These are phyloP conservation scores for Cyamopsis tetragonoloba DNA, from an alignment of 306 rosid genomes.

Conservation along the genomic window DNA sequence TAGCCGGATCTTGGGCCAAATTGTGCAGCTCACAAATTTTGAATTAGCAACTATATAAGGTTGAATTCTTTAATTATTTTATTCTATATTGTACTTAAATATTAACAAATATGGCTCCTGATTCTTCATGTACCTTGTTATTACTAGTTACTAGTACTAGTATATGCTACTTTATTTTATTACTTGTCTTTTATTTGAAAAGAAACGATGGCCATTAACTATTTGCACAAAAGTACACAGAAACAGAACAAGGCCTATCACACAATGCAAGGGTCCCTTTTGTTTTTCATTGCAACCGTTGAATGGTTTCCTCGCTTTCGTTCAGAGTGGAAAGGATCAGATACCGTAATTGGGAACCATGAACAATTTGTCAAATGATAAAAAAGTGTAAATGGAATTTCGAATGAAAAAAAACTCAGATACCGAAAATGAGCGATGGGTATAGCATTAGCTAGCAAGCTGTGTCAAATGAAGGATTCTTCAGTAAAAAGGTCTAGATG, in stretches of 20 bases:
- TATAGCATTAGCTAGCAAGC: not conserved
- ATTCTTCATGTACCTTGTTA: constrained; percentile 1
- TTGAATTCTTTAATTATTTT: not conserved
- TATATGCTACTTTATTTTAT: not conserved
- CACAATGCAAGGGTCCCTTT: not conserved
- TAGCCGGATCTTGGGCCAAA: constrained; percentile 19
- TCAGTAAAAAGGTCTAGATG: not conserved
- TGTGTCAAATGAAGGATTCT: constrained; percentile 22
- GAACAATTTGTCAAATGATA: constrained; percentile 18
- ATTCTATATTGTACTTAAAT: not conserved
- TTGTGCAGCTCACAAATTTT: not conserved
- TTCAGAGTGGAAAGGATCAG: constrained; percentile 21
- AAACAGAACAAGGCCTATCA: not conserved
- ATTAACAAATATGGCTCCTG: not conserved
- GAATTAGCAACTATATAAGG: not conserved
- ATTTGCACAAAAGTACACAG: not conserved
- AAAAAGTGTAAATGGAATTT: constrained; percentile 6
- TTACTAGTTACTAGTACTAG: too few relatives aligned
- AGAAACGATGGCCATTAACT: constrained; percentile 1
- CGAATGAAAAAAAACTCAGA: not conserved
- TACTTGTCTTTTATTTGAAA: not conserved
- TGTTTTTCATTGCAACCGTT: constrained; percentile 18
- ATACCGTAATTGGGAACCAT: constrained; percentile 11
- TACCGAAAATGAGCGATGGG: constrained; percentile 10
- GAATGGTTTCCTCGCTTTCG: constrained; percentile 15